Conservation (phyloP, 2,329 filamentous ascomycete species). For the Blastomyces emzantsi region DNA sequence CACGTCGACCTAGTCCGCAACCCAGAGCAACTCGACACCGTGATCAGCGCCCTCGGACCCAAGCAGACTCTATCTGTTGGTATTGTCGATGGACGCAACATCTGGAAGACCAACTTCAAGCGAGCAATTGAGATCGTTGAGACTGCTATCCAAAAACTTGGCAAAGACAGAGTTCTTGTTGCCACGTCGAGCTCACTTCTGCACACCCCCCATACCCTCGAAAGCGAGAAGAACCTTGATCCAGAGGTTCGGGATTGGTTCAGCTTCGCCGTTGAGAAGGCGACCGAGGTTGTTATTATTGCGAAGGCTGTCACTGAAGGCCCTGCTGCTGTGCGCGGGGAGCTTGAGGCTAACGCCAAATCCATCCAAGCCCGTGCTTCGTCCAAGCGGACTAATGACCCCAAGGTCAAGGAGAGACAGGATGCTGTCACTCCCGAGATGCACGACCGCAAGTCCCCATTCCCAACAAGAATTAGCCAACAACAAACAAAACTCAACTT, state of each 20-base stretch:
- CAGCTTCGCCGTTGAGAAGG: constrained; percentile 95
- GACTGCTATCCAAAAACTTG: constrained; percentile 85
- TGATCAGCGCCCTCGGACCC: constrained; percentile 71
- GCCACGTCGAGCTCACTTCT: constrained; percentile 96
- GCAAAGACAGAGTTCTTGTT: constrained; percentile 95
- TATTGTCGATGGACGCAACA: constrained; percentile 98
- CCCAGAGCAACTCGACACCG: constrained; percentile 89
- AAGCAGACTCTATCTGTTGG: constrained; percentile 88
- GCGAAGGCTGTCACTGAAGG: constrained; percentile 96
- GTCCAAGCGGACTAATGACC: constrained; percentile 93
- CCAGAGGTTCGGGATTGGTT: constrained; percentile 95
- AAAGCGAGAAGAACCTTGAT: constrained; percentile 97
- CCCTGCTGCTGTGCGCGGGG: constrained; percentile 71
- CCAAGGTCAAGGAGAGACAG: constrained; percentile 94
- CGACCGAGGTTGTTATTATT: constrained; percentile 78
- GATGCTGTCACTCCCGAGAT: constrained; percentile 70
- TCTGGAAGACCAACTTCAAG: constrained; percentile 99
- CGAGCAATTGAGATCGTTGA: constrained; percentile 85
- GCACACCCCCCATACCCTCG: constrained; percentile 95
- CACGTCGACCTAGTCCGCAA: constrained; percentile 97
- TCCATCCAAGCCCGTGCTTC: constrained; percentile 83
- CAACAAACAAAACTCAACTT: constrained; percentile 91
- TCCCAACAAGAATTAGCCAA: constrained; percentile 72
- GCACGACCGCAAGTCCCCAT: constrained; percentile 89
- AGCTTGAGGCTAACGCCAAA: constrained; percentile 96